These are phyloP conservation scores for Tolypocladium capitatum DNA, from an alignment of 2,329 filamentous ascomycete species.

Conservation along the genomic window DNA sequence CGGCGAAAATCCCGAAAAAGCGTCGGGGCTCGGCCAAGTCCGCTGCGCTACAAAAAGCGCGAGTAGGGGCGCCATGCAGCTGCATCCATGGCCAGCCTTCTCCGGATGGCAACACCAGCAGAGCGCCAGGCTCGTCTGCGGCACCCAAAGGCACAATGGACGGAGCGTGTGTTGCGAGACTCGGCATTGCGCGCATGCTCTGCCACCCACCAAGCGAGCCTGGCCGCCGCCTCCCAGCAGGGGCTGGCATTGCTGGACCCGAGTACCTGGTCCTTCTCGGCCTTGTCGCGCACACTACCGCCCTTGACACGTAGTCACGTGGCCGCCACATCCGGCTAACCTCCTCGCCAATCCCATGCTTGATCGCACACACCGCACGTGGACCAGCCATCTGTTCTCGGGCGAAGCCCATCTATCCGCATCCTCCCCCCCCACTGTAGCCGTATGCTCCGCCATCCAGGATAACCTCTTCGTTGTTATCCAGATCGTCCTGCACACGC, in stretches of 20 bases:
- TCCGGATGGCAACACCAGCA: neutral
- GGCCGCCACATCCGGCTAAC: neutral
- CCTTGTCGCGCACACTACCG: slow-evolving; percentile 7
- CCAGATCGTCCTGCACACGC: slow-evolving; percentile 45
- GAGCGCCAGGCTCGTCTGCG: neutral
- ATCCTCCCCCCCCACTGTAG: slow-evolving; percentile 11
- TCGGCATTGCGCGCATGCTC: neutral
- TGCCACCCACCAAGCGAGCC: neutral
- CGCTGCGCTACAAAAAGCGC: neutral
- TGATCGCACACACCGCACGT: too few relatives aligned
- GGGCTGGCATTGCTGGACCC: too few relatives aligned
- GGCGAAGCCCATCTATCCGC: slow-evolving; percentile 13
- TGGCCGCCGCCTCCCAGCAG: too few relatives aligned
- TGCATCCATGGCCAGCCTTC: too few relatives aligned
- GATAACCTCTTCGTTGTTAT: slow-evolving; percentile 46
- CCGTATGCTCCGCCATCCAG: slow-evolving; percentile 43
- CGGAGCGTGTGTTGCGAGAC: too few relatives aligned
- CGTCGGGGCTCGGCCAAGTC: neutral
- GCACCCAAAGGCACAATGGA: too few relatives aligned
- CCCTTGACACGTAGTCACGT: slow-evolving; percentile 23
- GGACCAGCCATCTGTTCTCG: too few relatives aligned
- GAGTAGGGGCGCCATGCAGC: neutral
- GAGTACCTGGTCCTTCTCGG: too few relatives aligned
- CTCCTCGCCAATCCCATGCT: neutral
- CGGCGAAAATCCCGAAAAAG: neutral